Evolutionary conservation across 768 basidiomycete species (phyloP), one percentile per base, ranked within the genome.

Genomic region (Dendrothele bispora): DNA sequence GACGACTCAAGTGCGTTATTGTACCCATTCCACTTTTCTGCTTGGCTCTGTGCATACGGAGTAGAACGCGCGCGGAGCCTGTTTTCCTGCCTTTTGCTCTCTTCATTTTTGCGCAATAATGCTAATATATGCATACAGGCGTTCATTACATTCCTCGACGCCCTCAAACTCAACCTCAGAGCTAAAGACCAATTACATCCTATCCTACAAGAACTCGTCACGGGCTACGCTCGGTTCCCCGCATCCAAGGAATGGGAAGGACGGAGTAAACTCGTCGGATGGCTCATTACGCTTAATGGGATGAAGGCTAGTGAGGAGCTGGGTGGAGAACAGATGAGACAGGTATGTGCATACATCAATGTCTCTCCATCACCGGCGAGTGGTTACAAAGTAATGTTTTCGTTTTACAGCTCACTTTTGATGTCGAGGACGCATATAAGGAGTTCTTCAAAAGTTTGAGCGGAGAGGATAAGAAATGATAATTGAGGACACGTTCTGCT

Each of bases 91-190:
- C 14, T 35, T 34, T 26, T 25, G 17, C 10, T 44, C 41, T 56
- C 2, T 48, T 27, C 4, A 37, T 39, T 20, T 35, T 32, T 37
- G n/a, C n/a, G n/a, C n/a, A n/a, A n/a, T n/a, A n/a, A n/a, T n/a
- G n/a, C n/a, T n/a, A n/a, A n/a, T n/a, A n/a, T n/a, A n/a, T n/a
- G n/a, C n/a, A n/a, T 48, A 1, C 57, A 98, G 93, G 88, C 85
- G 63, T 99, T 98, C 53, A 98, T 99, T 55, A 98, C 95, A 0
- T 95, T 98, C 55, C 97, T 98, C 91, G 97, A 99, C 57, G 95
- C 94, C 1, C 75, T 98, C 22, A 95, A 94, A 61, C 75, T 98
- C 41, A 84, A 88, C 8, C 71, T 98, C 57, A 82, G 93, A n/a
- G 95, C 97, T 3, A 99, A 98, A 63, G 97, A 98, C 59, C 93